Evolutionary conservation across 2,329 filamentous ascomycete species (phyloP).

Genomic region (Ilyonectria sp.): DNA sequence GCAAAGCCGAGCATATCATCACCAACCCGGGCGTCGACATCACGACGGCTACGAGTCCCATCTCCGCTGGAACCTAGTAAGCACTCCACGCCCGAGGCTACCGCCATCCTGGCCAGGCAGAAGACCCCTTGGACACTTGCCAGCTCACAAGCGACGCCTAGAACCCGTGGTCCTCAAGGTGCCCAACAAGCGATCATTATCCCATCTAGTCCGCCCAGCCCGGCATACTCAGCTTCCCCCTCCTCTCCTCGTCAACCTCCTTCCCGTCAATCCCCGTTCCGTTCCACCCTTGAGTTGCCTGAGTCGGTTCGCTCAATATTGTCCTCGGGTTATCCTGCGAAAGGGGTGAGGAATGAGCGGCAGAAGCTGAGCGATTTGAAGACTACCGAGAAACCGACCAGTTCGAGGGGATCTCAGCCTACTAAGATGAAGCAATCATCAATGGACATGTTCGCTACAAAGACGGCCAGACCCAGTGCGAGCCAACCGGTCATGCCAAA

Average conservation of each 20-base stretch:
- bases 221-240: slow-evolving; percentile 49
- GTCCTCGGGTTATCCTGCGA: slow-evolving; percentile 38
- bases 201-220: slow-evolving; percentile 59
- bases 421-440: slow-evolving; percentile 53
- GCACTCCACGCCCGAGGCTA: slow-evolving; percentile 50
- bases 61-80: slow-evolving; percentile 54
- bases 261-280: slow-evolving; percentile 11
- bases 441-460: slow-evolving; percentile 49
- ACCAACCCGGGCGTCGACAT: slow-evolving; percentile 23
- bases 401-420: slow-evolving; percentile 28
- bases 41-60: slow-evolving; percentile 43
- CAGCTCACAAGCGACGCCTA: slow-evolving; percentile 62
- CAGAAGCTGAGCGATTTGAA: slow-evolving; percentile 3
- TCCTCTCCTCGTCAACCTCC: slow-evolving; percentile 42
- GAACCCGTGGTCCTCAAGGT: slow-evolving; percentile 46
- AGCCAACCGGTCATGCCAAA: slow-evolving; percentile 29
- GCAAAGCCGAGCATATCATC: slow-evolving; percentile 18
- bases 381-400: slow-evolving; percentile 5
- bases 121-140: slow-evolving; percentile 56
- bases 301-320: slow-evolving; percentile 45
- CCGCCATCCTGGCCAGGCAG: slow-evolving; percentile 41
- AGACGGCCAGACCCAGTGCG: slow-evolving; percentile 16
- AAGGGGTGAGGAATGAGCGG: slow-evolving; percentile 36
- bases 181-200: slow-evolving; percentile 59
- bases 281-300: slow-evolving; percentile 39